These are phyloP conservation scores for Hura crepitans DNA, from an alignment of 441 rosid species.

Conservation along the genomic window DNA sequence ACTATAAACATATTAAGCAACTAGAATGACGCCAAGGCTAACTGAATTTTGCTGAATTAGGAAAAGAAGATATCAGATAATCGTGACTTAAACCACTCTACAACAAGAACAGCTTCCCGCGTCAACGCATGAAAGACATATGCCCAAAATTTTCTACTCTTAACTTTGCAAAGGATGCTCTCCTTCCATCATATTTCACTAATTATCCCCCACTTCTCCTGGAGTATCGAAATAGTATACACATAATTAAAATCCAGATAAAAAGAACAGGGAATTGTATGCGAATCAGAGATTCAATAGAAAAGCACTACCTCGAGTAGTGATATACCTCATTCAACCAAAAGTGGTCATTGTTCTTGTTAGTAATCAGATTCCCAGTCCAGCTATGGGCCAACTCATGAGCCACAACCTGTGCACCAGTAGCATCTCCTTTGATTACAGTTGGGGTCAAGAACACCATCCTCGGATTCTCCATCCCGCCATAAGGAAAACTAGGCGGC, in stretches of 20 bases:
- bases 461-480: conserved; percentile 95
- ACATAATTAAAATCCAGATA: background rate
- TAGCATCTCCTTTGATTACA: conserved; percentile 80
- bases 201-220: background rate
- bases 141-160: background rate
- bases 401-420: conserved; percentile 90
- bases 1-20: background rate
- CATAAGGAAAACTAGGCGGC: conserved; percentile 95
- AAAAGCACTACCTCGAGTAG: no score
- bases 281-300: no score
- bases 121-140: background rate
- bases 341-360: conserved; percentile 77
- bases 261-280: background rate
- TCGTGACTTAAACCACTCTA: background rate
- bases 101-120: background rate
- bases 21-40: background rate
- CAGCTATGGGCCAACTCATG: conserved; percentile 97
- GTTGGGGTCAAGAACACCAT: conserved; percentile 91
- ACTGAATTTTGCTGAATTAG: background rate
- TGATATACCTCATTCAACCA: conserved; percentile 83
- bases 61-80: background rate
- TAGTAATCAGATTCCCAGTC: conserved; percentile 93
- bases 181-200: background rate
- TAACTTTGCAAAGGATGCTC: background rate
- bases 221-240: background rate